A percentile compares a stretch with the other conserved stretches of the same genome.
Conservation (phyloP, 768 basidiomycete genomes). For the Auricularia cornea region DNA sequence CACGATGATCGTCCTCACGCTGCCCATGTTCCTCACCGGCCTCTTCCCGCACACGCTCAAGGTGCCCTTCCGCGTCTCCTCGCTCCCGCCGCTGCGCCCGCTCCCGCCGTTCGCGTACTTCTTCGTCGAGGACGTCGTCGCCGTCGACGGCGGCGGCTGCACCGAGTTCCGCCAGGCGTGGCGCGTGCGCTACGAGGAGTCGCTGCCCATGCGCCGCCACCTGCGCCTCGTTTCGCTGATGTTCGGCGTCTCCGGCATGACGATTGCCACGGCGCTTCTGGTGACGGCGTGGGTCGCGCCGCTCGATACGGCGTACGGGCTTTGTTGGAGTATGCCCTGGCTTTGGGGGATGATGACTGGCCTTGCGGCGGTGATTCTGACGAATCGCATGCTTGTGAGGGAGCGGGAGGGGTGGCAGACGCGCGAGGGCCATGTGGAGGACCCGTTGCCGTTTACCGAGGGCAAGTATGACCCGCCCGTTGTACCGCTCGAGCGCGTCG, state of each 20-base stretch:
- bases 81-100: conserved; percentile 16
- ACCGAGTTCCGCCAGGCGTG: conserved; percentile 25
- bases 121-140: conserved; percentile 24
- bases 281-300: conserved; percentile 18
- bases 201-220: conserved; percentile 18
- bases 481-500: neutral
- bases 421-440: neutral
- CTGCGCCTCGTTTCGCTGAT: conserved; percentile 16
- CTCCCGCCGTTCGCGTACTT: conserved; percentile 24
- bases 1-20: conserved; percentile 20
- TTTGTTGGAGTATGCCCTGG: conserved; percentile 23
- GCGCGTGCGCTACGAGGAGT: conserved; percentile 23
- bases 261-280: conserved; percentile 16
- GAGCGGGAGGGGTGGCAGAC: neutral
- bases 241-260: conserved; percentile 18
- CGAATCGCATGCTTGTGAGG: neutral
- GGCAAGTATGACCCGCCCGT: conserved; percentile 1
- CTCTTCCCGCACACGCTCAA: conserved; percentile 18
- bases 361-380: conserved; percentile 11
- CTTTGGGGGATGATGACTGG: conserved; percentile 19
- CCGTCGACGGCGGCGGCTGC: conserved; percentile 25
- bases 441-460: neutral
- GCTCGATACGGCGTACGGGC: conserved; percentile 19
- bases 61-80: conserved; percentile 23
- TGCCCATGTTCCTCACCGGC: conserved; percentile 22